A percentile compares a stretch with the other conserved stretches of the same genome.
Evolutionary conservation across 2,329 filamentous ascomycete species (phyloP).

Genomic region (Furcasterigmium furcatum): DNA sequence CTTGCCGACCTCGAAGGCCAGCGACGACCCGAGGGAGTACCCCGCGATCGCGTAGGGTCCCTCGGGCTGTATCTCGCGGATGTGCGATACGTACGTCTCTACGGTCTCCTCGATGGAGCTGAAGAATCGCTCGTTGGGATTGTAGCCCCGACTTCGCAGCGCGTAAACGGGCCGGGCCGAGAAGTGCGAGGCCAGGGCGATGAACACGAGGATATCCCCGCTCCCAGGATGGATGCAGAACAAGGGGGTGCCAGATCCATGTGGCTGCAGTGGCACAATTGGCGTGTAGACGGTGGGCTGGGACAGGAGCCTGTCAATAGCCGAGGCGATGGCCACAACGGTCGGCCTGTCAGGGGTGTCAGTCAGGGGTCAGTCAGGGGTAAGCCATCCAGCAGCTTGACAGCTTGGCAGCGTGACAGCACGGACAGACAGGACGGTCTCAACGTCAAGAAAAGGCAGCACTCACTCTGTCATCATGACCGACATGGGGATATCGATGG

Average conservation of each 20-base stretch:
- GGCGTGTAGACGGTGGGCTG: conserved; percentile 22
- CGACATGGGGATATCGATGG: conserved; percentile 23
- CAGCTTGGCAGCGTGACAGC: background rate
- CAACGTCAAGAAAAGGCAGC: too few species aligned
- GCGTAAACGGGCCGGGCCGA: conserved; percentile 40
- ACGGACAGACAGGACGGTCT: too few species aligned
- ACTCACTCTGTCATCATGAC: conserved; percentile 29
- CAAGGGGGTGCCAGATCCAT: conserved; percentile 27
- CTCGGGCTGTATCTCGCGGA: conserved; percentile 33
- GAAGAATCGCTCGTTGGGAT: conserved; percentile 29
- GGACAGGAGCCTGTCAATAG: conserved; percentile 10
- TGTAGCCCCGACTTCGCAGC: conserved; percentile 34
- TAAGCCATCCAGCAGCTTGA: background rate
- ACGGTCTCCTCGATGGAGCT: conserved; percentile 28
- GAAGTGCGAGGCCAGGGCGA: conserved; percentile 30
- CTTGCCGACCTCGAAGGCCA: conserved; percentile 44
- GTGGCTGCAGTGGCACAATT: conserved; percentile 26
- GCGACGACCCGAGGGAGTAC: conserved; percentile 39
- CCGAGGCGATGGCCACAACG: conserved; percentile 7
- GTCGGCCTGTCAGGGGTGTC: conserved; percentile 4
- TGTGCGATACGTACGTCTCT: conserved; percentile 28
- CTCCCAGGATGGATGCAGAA: conserved; percentile 36
- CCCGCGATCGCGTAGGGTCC: conserved; percentile 45
- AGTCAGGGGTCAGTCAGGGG: too few species aligned
- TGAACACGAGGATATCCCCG: conserved; percentile 35